A percentile compares a stretch with the other conserved stretches of the same genome.
phyloP scores from a whole-genome alignment of 2,329 filamentous ascomycete species.

The Colletotrichum kahawae region DNA sequence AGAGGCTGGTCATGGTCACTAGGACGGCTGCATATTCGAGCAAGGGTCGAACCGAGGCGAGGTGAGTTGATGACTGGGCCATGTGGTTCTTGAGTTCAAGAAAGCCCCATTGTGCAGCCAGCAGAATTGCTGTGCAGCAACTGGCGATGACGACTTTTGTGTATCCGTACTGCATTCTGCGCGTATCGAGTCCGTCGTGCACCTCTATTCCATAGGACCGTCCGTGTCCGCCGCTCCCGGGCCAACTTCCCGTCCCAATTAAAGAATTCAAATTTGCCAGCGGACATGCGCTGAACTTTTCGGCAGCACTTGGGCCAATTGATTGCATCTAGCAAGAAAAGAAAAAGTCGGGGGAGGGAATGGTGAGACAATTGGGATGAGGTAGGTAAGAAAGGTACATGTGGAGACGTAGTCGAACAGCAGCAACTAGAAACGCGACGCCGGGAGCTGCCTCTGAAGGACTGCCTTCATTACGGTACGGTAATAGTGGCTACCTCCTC shows the following conservation, averaged over 20 bases:
- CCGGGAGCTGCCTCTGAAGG: not conserved
- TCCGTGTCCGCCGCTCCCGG: constrained; percentile 8
- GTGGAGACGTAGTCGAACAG: not conserved
- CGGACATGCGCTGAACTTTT: constrained; percentile 2
- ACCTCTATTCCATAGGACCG: not conserved
- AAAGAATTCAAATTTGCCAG: not conserved
- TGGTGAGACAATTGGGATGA: not conserved
- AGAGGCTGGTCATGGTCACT: not conserved
- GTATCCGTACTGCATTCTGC: not conserved
- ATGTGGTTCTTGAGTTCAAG: not conserved
- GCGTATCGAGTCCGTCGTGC: not conserved
- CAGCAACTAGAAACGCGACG: not conserved
- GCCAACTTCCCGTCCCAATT: constrained; percentile 11
- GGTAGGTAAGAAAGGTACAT: not conserved
- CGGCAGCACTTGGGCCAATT: constrained; percentile 11
- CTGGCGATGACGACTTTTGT: not conserved
- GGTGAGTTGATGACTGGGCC: not conserved
- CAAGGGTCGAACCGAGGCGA: not conserved
- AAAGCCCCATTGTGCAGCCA: not conserved
- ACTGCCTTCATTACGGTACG: not conserved
- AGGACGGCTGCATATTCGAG: not conserved
- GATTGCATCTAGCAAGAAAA: not conserved
- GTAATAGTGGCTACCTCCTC: not conserved
- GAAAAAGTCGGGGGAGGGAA: not conserved
- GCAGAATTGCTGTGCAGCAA: not conserved